These are phyloP conservation scores for Beauveria varroae DNA, from an alignment of 2,329 filamentous ascomycete genomes.

Conservation along the genomic window DNA sequence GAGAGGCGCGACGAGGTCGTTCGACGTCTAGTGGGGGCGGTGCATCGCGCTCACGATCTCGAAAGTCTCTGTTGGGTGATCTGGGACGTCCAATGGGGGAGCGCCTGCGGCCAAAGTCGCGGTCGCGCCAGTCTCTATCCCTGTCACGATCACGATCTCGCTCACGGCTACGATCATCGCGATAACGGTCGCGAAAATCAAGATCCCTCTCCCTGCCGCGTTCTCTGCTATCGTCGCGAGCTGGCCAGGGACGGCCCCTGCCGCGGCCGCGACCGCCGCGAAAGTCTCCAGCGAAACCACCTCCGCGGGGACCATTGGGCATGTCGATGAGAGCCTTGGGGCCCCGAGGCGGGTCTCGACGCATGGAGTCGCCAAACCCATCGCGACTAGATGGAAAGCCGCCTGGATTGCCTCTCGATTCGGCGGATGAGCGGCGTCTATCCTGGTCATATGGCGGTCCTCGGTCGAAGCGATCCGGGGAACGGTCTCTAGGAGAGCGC, in stretches of 20 bases:
- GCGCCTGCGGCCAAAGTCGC: slow-evolving; percentile 39
- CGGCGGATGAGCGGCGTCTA: slow-evolving; percentile 58
- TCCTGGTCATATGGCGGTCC: slow-evolving; percentile 55
- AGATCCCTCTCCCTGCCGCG: slow-evolving; percentile 52
- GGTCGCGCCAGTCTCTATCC: slow-evolving; percentile 39
- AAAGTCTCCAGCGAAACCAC: slow-evolving; percentile 59
- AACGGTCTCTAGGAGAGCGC: slow-evolving; percentile 60
- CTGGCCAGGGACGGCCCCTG: slow-evolving; percentile 49
- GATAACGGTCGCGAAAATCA: slow-evolving; percentile 52
- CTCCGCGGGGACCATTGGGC: slow-evolving; percentile 54
- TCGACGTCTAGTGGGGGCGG: slow-evolving; percentile 60
- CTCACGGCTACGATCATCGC: slow-evolving; percentile 54
- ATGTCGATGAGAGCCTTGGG: slow-evolving; percentile 71
- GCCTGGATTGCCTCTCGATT: slow-evolving; percentile 47
- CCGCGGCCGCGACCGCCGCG: slow-evolving; percentile 46
- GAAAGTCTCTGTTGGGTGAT: slow-evolving; percentile 61
- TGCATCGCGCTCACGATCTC: slow-evolving; percentile 49
- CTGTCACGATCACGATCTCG: slow-evolving; percentile 49
- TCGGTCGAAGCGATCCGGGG: slow-evolving; percentile 57
- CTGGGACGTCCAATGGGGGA: slow-evolving; percentile 53
- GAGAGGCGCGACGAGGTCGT: slow-evolving; percentile 58
- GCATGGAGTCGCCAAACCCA: slow-evolving; percentile 45
- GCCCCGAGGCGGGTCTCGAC: slow-evolving; percentile 69
- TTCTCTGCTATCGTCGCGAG: slow-evolving; percentile 55
- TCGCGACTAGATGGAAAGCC: slow-evolving; percentile 56